phyloP scores from a whole-genome alignment of 306 rosid species.

The Cicer pinnatifidum region DNA sequence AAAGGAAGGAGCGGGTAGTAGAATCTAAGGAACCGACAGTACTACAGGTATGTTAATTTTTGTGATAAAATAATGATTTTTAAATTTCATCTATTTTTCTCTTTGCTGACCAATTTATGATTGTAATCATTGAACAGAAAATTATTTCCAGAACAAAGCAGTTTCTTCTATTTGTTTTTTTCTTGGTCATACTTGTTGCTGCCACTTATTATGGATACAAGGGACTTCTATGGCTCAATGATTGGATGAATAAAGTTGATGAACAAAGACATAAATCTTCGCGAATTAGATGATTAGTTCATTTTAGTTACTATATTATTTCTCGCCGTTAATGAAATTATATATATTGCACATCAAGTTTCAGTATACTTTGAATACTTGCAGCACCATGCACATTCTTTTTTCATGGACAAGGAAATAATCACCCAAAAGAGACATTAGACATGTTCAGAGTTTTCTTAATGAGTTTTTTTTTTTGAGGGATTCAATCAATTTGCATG shows the following conservation, averaged over 20 bases:
- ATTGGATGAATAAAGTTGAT: slow-evolving; percentile 92
- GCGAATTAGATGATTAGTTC: slow-evolving; percentile 48
- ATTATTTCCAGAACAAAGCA: slow-evolving; percentile 52
- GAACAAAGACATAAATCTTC: slow-evolving; percentile 60
- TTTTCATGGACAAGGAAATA: slow-evolving; percentile 16
- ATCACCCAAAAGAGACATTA: slow-evolving; percentile 3
- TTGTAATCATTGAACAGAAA: slow-evolving; percentile 60
- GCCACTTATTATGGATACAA: slow-evolving; percentile 63
- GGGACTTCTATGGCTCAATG: slow-evolving; percentile 72
- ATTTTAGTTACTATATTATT: neutral
- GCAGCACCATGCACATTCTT: slow-evolving; percentile 13
- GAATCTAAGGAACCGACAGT: slow-evolving; percentile 61
- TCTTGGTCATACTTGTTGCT: slow-evolving; percentile 55
- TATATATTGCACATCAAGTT: slow-evolving; percentile 2
- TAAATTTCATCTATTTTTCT: slow-evolving; percentile 2
- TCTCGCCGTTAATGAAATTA: neutral
- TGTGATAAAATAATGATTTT: neutral
- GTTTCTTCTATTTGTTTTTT: slow-evolving; percentile 53
- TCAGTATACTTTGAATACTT: slow-evolving; percentile 15
- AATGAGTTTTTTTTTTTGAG: neutral
- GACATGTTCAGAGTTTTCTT: slow-evolving; percentile 21
- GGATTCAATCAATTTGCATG: neutral
- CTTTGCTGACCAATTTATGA: slow-evolving; percentile 37
- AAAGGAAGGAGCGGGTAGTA: slow-evolving; percentile 56
- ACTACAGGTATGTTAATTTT: slow-evolving; percentile 65